These are phyloP conservation scores for Metschnikowia continentalis DNA, from an alignment of 805 yeast species.

Conservation along the genomic window DNA sequence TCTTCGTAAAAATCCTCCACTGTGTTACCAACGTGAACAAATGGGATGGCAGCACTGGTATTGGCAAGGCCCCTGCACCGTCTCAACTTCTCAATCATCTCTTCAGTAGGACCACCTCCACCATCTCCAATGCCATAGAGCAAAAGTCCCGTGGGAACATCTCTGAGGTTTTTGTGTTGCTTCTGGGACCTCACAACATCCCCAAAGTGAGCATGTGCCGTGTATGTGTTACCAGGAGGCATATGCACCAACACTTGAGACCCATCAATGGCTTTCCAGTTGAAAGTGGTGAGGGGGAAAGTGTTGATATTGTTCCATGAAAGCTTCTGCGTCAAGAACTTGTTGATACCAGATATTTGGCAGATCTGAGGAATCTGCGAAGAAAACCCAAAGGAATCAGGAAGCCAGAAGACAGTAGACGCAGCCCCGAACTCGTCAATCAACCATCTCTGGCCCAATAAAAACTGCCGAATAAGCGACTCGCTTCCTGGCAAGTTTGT, in stretches of 20 bases:
- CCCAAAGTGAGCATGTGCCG: slow-evolving; percentile 89
- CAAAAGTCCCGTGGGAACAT: slow-evolving; percentile 75
- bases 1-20: slow-evolving; percentile 78
- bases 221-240: slow-evolving; percentile 97
- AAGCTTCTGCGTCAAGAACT: slow-evolving; percentile 86
- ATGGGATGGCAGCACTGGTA: slow-evolving; percentile 75
- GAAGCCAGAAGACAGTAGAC: slow-evolving; percentile 85
- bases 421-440: slow-evolving; percentile 72
- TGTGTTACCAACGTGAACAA: slow-evolving; percentile 70
- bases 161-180: slow-evolving; percentile 80
- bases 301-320: slow-evolving; percentile 94
- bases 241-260: slow-evolving; percentile 91
- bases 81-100: slow-evolving; percentile 88
- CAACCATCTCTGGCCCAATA: slow-evolving; percentile 86
- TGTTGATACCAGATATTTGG: slow-evolving; percentile 76
- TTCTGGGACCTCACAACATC: slow-evolving; percentile 77
- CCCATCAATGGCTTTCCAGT: slow-evolving; percentile 94
- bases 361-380: slow-evolving; percentile 94
- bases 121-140: slow-evolving; percentile 96
- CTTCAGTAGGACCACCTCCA: slow-evolving; percentile 96
- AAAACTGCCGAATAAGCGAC: slow-evolving; percentile 80
- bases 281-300: slow-evolving; percentile 87
- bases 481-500: slow-evolving; percentile 96
- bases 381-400: slow-evolving; percentile 95
- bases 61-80: slow-evolving; percentile 86